Evolutionary conservation across 1,139 yeast species (phyloP).

Genomic region (Hyphopichia pseudoburtonii): DNA sequence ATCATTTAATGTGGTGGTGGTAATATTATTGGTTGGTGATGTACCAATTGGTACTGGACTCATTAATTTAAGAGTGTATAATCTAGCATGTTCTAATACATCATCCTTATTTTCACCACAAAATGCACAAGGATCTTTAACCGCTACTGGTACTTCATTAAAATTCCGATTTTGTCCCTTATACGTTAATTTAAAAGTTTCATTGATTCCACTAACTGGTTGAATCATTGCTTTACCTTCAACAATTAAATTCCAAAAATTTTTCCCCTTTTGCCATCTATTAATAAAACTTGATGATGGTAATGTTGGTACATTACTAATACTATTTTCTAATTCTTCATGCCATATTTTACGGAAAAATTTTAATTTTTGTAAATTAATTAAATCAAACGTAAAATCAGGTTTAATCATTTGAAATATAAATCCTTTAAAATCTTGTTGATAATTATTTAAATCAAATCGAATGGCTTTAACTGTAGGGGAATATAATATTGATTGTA

Average conservation of each 20-base stretch:
- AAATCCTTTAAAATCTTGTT: conserved; percentile 43
- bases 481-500: conserved; percentile 38
- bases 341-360: conserved; percentile 64
- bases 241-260: conserved; percentile 63
- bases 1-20: conserved; percentile 6
- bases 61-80: conserved; percentile 60
- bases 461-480: conserved; percentile 60
- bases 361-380: conserved; percentile 50
- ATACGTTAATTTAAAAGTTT: conserved; percentile 50
- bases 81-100: conserved; percentile 71
- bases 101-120: conserved; percentile 79
- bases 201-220: conserved; percentile 84
- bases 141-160: conserved; percentile 62
- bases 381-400: conserved; percentile 38
- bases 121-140: conserved; percentile 69
- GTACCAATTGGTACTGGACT: conserved; percentile 14
- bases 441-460: conserved; percentile 52
- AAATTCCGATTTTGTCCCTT: conserved; percentile 10
- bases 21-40: conserved; percentile 5
- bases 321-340: conserved; percentile 77
- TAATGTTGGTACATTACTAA: conserved; percentile 32
- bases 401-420: conserved; percentile 33
- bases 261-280: conserved; percentile 48
- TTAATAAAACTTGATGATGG: conserved; percentile 37
- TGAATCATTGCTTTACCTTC: conserved; percentile 85